A percentile compares a stretch with the other conserved stretches of the same genome.
These are phyloP conservation scores for Lachancea sp. DNA, from an alignment of 805 yeast species.

Conservation along the genomic window DNA sequence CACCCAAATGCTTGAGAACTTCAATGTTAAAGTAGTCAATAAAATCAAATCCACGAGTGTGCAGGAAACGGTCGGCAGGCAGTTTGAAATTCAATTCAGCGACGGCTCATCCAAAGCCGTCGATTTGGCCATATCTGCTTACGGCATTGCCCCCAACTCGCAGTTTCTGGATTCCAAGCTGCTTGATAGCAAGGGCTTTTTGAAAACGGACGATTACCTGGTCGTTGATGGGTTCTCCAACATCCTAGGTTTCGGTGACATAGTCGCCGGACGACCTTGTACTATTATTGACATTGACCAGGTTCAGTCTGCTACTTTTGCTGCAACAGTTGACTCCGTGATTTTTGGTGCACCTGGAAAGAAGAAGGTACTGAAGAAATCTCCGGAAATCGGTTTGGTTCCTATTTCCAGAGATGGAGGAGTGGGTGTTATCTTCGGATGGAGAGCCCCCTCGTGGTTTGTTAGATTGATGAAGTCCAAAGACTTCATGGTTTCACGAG, in stretches of 20 bases:
- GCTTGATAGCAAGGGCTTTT: conserved; percentile 1
- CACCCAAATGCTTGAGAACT: neutral
- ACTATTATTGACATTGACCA: conserved; percentile 3
- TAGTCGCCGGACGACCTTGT: conserved; percentile 5
- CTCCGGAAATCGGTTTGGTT: conserved; percentile 3
- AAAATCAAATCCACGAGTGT: neutral
- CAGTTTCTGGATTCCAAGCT: neutral
- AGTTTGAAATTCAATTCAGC: neutral
- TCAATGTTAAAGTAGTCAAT: conserved; percentile 3
- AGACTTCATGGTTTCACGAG: conserved; percentile 5
- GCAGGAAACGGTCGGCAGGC: neutral
- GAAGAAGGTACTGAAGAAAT: conserved; percentile 1
- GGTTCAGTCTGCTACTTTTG: conserved; percentile 1
- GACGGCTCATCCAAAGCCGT: conserved; percentile 1
- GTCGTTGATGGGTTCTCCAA: neutral
- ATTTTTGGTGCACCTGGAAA: neutral
- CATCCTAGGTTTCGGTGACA: conserved; percentile 4
- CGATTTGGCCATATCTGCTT: conserved; percentile 2
- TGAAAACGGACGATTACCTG: conserved; percentile 1
- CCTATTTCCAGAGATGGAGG: conserved; percentile 6
- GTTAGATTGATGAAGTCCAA: conserved; percentile 2
- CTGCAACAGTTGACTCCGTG: neutral
- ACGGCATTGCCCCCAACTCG: conserved; percentile 3
- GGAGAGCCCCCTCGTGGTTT: conserved; percentile 4
- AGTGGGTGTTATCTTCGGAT: conserved; percentile 6